Evolutionary conservation across 2,329 filamentous ascomycete genomes (phyloP).

Genomic region (Colletotrichum orchidophilum): DNA sequence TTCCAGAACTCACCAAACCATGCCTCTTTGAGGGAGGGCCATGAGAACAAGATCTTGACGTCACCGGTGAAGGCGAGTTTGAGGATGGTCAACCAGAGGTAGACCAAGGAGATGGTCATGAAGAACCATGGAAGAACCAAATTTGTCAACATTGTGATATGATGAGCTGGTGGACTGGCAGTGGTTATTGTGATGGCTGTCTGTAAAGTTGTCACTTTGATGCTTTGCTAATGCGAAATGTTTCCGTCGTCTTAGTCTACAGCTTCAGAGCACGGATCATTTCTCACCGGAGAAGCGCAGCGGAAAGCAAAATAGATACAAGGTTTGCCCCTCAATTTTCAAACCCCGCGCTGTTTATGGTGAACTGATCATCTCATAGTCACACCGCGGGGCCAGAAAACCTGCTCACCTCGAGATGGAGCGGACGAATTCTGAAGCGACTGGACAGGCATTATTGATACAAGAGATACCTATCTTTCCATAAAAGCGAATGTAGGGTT

Average conservation of each 20-base stretch:
- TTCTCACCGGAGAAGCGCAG: background rate
- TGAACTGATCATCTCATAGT: background rate
- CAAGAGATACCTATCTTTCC: background rate
- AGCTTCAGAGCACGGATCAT: background rate
- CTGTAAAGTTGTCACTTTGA: background rate
- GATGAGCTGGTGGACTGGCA: background rate
- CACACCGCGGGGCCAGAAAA: background rate
- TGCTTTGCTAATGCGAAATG: background rate
- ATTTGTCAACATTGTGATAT: background rate
- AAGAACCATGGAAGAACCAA: conserved; percentile 53
- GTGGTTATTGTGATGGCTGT: background rate
- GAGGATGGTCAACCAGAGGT: conserved; percentile 55
- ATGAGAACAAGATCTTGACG: conserved; percentile 44
- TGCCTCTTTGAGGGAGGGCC: conserved; percentile 43
- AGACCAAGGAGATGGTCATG: conserved; percentile 51
- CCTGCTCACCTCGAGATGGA: background rate
- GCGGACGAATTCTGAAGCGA: background rate
- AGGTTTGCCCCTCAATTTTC: background rate
- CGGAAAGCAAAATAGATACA: background rate
- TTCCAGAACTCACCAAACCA: conserved; percentile 67
- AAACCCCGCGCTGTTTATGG: background rate
- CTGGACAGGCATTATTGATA: background rate
- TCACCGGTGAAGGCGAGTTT: conserved; percentile 43
- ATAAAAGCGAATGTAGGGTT: background rate
- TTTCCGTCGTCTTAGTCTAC: background rate